Percentiles rank a stretch among this genome's conserved stretches.
Conservation (phyloP, 805 yeast species). For the Clavispora carvajalis region DNA sequence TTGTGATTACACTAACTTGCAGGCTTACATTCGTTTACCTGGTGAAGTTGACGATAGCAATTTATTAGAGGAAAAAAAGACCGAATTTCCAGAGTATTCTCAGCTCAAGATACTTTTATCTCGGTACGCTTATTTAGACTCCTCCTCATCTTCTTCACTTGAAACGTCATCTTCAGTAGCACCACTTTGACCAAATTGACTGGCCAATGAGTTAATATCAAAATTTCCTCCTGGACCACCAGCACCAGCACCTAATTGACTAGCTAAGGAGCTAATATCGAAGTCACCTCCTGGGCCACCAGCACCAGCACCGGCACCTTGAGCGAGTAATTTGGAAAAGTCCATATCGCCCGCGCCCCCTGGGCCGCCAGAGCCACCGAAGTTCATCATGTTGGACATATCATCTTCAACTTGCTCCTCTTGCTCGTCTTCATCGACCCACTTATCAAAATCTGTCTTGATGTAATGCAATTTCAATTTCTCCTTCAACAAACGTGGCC, state of each 20-base stretch:
- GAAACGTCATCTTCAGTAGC: too few species aligned
- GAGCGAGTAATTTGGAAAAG: conserved; percentile 21
- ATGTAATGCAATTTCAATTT: conserved; percentile 73
- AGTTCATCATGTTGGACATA: conserved; percentile 20
- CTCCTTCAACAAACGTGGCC: conserved; percentile 94
- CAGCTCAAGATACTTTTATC: conserved; percentile 2
- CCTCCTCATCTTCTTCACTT: conserved; percentile 16
- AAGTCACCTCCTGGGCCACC: conserved; percentile 26
- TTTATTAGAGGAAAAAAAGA: background rate
- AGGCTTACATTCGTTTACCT: background rate
- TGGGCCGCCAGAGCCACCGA: conserved; percentile 23
- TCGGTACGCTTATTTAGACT: conserved; percentile 4
- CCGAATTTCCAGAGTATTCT: background rate
- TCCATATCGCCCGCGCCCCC: conserved; percentile 31
- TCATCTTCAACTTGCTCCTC: conserved; percentile 55
- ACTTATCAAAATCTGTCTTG: conserved; percentile 92
- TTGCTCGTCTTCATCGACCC: conserved; percentile 99
- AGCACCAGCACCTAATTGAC: conserved; percentile 38
- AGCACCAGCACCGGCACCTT: conserved; percentile 25
- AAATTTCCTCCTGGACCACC: conserved; percentile 21
- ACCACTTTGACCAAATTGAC: conserved; percentile 40
- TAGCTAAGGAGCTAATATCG: conserved; percentile 36
- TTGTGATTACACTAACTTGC: background rate
- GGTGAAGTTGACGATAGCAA: background rate
- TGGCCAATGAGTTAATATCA: conserved; percentile 36